Percentiles rank a stretch among this genome's conserved stretches.
phyloP scores from a whole-genome alignment of 140 eudicot species.

The Senecio squalidus region DNA sequence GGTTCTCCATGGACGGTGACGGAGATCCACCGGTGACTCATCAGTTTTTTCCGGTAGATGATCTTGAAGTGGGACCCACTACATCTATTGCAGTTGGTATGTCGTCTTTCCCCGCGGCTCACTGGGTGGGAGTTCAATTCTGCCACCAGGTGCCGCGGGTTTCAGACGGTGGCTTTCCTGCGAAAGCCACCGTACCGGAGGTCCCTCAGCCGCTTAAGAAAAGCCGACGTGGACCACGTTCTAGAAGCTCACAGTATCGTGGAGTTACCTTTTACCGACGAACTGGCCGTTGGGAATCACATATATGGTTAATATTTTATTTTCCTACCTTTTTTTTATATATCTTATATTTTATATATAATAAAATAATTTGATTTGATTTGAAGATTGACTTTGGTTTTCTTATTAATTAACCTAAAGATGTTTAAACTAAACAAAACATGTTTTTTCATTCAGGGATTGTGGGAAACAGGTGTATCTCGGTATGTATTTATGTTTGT shows the following conservation, averaged over 20 bases:
- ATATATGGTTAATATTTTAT: slow-evolving; percentile 56
- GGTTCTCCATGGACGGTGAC: slow-evolving; percentile 39
- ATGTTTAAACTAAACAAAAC: slow-evolving; percentile 6
- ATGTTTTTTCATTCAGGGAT: slow-evolving; percentile 54
- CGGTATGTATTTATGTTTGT: slow-evolving; percentile 68
- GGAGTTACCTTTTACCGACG: slow-evolving; percentile 98
- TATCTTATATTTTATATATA: neutral
- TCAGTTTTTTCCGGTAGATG: slow-evolving; percentile 76
- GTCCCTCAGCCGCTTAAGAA: slow-evolving; percentile 73
- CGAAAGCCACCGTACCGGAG: slow-evolving; percentile 31
- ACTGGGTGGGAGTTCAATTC: slow-evolving; percentile 85
- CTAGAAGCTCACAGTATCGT: slow-evolving; percentile 95
- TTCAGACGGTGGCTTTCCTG: slow-evolving; percentile 25
- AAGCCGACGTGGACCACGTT: slow-evolving; percentile 98
- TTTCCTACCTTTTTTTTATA: neutral
- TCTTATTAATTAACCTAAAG: too few relatives aligned
- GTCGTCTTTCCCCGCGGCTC: slow-evolving; percentile 54
- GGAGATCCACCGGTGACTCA: slow-evolving; percentile 62
- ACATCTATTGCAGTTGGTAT: slow-evolving; percentile 17
- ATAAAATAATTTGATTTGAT: too few relatives aligned
- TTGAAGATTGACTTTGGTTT: too few relatives aligned
- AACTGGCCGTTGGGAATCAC: slow-evolving; percentile 99
- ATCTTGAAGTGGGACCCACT: slow-evolving; percentile 32
- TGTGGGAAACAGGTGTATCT: slow-evolving; percentile 99
- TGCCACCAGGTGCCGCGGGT: slow-evolving; percentile 45